Evolutionary conservation across 1,284 basidiomycete species (phyloP), one percentile per base, ranked within the genome.

Genomic region (Cutaneotrichosporon sp.): DNA sequence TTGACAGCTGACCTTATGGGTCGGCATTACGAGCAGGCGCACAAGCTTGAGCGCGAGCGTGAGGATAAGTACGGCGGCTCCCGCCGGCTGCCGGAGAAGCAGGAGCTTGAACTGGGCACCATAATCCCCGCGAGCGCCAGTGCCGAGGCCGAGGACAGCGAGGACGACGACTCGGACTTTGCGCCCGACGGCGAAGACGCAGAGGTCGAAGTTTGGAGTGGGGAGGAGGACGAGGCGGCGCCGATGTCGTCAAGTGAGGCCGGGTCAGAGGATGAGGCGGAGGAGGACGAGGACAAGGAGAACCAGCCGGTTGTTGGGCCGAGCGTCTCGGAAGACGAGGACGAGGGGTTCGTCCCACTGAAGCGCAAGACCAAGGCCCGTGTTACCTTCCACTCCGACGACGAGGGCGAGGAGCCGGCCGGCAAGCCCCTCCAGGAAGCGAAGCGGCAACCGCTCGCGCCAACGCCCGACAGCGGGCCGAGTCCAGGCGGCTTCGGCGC

Each of bases 51-150:
- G 13, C 50, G 49, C 42, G 60, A 58, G 49, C 76, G 73, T 55
- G 72, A 73, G 62, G 54, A 65, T 42, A 56, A 62, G 18, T 78
- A 54, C 42, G 73, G 73, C 0, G 42, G 60, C 18, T 49, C 47
- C 7, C 63, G 63, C 14, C 49, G 33, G 2, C 45, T 78, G 22
- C 74, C 76, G 1, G 54, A 59, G 13, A 71, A 66, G 53, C 46
- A 63, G 25, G 20, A 31, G n/a, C 54, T 58, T 11, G 70, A 75
- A 52, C n/a, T 67, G 1, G 7, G 18, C 10, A 20, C 22, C 6
- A 20, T n/a, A 9, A 24, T 36, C 3, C 27, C 46, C 22, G 46
- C 50, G 10, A 31, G 31, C 11, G 20, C 31, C 11, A 16, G 13
- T n/a, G 33, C 50, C 18, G n/a, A 8, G 18, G 50, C 14, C 7